Base-by-base conservation (phyloP, 495 filamentous ascomycete genomes). In the Neurospora cerealis region DNA sequence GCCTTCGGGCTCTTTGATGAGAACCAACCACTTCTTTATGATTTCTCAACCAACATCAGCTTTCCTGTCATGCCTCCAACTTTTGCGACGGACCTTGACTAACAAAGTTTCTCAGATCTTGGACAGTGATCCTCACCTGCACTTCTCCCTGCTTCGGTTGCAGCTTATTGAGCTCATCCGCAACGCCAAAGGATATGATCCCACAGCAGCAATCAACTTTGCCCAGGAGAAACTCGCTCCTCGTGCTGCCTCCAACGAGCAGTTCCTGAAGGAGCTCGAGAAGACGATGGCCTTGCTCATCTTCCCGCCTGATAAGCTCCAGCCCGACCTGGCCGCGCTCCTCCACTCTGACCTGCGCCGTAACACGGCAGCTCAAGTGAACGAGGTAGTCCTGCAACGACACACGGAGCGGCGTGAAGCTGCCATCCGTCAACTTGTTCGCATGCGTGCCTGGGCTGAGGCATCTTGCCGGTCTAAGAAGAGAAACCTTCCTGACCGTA, bases 151-250 rank as follows among this genome's bases (percentile, higher is more conserved):
- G 5, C 88, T 98, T 48, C 91, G 95, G 38, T 86, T 98, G 44
- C 96, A 99, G 78, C 86, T 99, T 19, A 91, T 98, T 69, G 96
- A 98, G 82, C 86, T 98, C 73, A 98, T 99, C 78, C 92, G 93
- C 34, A 84, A 83, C 39, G 94, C 89, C 83, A 93, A 87, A 36
- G 88, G 89, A 74, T 88, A 89, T 38, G 93, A 97, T 78, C 94
- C 97, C 75, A 90, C 85, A 13, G 90, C 92, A 17, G 95, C 94
- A 5, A 82, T 99, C 69, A 88, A 90, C 69, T 99, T 99, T 83
- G 96, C 96, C 17, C 93, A 91, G 1, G 88, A 88, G 34, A 91
- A 97, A 75, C 86, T 99, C 28, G 95, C 93, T 9, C 96, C 96
- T 2, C 90, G 93, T 41, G 96, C 95, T 1, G 89, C 94, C 5